These are phyloP conservation scores for Saccharomyces cerevisiae DNA, from an alignment of 805 yeast species.

Conservation along the genomic window DNA sequence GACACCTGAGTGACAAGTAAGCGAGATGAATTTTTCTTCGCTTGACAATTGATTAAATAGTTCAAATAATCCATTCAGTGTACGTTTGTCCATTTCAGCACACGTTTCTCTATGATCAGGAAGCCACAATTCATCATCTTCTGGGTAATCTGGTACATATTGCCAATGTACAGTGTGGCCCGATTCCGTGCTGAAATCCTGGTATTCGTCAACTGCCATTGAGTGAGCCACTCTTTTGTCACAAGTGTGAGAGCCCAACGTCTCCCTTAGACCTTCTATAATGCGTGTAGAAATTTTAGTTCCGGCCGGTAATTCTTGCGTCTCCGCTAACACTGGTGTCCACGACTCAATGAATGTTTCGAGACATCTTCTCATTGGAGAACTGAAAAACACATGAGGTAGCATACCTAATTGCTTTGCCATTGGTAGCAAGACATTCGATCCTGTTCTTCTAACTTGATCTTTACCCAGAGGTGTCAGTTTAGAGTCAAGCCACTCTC, in stretches of 20 bases:
- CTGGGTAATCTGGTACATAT: constrained; percentile 39
- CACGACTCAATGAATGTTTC: constrained; percentile 45
- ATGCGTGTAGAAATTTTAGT: constrained; percentile 3
- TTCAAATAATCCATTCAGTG: constrained; percentile 29
- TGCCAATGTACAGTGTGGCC: constrained; percentile 36
- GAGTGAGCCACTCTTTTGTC: constrained; percentile 40
- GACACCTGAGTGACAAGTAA: constrained; percentile 57
- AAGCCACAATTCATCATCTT: constrained; percentile 41
- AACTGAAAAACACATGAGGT: constrained; percentile 49
- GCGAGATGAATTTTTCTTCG: constrained; percentile 32
- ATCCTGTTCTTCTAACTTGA: constrained; percentile 45
- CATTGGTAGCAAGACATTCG: constrained; percentile 14
- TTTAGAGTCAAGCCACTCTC: constrained; percentile 43
- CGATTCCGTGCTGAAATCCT: constrained; percentile 7
- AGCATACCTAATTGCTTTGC: constrained; percentile 40
- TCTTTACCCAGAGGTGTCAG: constrained; percentile 46
- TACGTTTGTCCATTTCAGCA: constrained; percentile 42
- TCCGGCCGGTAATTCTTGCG: constrained; percentile 2
- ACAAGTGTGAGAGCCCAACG: constrained; percentile 51
- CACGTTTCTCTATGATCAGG: constrained; percentile 42
- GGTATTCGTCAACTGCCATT: constrained; percentile 13
- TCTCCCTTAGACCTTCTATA: constrained; percentile 48
- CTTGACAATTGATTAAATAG: constrained; percentile 34
- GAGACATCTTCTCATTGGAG: constrained; percentile 60
- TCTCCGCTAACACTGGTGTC: constrained; percentile 46